Base-by-base conservation (phyloP, 2,329 filamentous ascomycete genomes). In the Huntiella savannae region DNA sequence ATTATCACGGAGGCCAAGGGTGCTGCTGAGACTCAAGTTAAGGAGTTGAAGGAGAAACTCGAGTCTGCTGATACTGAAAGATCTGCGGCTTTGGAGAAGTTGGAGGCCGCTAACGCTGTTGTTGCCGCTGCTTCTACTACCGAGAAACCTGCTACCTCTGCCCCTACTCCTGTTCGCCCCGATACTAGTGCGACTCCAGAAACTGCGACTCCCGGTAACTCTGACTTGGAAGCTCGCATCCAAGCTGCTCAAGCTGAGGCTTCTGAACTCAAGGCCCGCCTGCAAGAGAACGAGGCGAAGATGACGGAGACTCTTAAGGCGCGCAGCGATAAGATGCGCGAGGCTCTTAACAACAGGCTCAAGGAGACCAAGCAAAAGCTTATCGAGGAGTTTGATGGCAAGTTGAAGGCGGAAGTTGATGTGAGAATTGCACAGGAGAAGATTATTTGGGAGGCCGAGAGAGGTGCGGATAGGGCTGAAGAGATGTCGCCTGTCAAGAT, bases 311-410 rank as follows among this genome's bases (percentile, higher is more conserved):
- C 70, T 8, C 67, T 82, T 49, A 81, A 81, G 54, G 65, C 70
- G 45, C 70, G 77, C 39, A 77, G 76, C 1, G 74, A 82, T 38
- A 73, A 72, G 57, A 81, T 84, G 78, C 80, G 77, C 55, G 68
- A 72, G 16, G 62, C 71, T 1, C 62, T 84, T 43, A 79, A 77
- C 54, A 77, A 74, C 56, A 84, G 81, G 57, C 67, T 93, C 12
- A 73, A 68, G 48, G 83, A 84, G 54, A 71, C 77, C 39, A 71
- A 69, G 52, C 60, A 67, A 43, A 64, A 68, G 50, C 61, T 66
- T 52, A 67, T 69, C 43, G 67, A 69, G 32, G 66, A 71, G 49
- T 66, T 64, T 47, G 40, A 41, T 13, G 12, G 10, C 40, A 64
- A 68, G 50, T 61, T 66, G 52, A 67, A 69, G 43, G 66, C 68